These are phyloP conservation scores for Tulasnella sp. DNA, from an alignment of 768 basidiomycete species.

Conservation along the genomic window DNA sequence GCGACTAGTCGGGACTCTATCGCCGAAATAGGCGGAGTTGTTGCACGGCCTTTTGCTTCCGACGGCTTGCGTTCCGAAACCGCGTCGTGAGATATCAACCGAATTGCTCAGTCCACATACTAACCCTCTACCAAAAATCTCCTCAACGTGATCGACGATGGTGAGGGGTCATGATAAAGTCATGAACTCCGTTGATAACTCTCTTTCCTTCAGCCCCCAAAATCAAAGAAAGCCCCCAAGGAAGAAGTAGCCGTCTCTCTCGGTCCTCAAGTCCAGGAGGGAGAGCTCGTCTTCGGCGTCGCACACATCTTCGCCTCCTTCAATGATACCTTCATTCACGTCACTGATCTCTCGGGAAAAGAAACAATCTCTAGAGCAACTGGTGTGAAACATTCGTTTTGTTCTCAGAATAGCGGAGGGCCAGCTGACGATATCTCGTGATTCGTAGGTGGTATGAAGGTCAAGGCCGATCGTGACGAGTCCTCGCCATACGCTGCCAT, in stretches of 20 bases:
- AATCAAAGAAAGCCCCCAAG: slow-evolving; percentile 64
- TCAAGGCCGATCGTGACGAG: slow-evolving; percentile 99
- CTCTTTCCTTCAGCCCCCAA: slow-evolving; percentile 48
- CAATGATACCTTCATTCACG: slow-evolving; percentile 99
- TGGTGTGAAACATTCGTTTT: slow-evolving; percentile 34
- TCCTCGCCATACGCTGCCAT: slow-evolving; percentile 95
- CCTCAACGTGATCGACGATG: background rate
- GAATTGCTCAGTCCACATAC: slow-evolving; percentile 1
- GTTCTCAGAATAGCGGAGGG: too few relatives aligned
- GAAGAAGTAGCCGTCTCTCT: slow-evolving; percentile 81
- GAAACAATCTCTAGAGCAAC: slow-evolving; percentile 99
- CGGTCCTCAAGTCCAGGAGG: slow-evolving; percentile 91
- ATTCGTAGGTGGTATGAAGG: slow-evolving; percentile 96
- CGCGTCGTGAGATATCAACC: slow-evolving; percentile 11
- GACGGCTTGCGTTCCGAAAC: background rate
- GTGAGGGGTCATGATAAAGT: background rate
- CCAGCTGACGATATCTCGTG: too few relatives aligned
- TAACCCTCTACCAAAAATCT: background rate
- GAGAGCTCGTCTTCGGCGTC: slow-evolving; percentile 94
- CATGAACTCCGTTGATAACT: too few relatives aligned
- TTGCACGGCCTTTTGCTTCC: background rate
- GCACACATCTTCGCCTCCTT: slow-evolving; percentile 99
- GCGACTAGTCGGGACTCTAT: background rate
- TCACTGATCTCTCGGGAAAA: slow-evolving; percentile 97
- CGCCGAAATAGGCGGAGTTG: background rate